Evolutionary conservation across 1,284 basidiomycete species (phyloP).

Genomic region (Fomitiporia mediterranea): DNA sequence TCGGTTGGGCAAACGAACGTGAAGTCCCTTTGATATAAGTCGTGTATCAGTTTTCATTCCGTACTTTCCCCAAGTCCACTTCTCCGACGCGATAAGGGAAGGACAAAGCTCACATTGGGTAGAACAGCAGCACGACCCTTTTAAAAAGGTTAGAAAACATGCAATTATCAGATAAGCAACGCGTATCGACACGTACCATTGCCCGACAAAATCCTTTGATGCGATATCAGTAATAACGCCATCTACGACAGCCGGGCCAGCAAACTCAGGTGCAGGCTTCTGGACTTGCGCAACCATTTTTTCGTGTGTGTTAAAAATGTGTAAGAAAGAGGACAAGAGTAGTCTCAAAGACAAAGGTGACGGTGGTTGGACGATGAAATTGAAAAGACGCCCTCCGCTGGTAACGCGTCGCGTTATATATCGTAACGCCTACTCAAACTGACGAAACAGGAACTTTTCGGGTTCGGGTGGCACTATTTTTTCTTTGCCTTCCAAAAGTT

Average conservation of each 20-base stretch:
- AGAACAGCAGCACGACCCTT: slow-evolving; percentile 78
- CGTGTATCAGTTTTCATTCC: slow-evolving; percentile 5
- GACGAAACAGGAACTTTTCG: too few species aligned
- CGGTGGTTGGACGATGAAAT: too few species aligned
- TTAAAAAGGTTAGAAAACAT: slow-evolving; percentile 23
- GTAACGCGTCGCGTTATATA: slow-evolving; percentile 2
- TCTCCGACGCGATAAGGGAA: slow-evolving; percentile 8
- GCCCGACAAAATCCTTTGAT: slow-evolving; percentile 67
- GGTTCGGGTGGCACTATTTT: background rate
- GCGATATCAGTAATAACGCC: slow-evolving; percentile 75
- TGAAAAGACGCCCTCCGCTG: too few species aligned
- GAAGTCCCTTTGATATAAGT: slow-evolving; percentile 49
- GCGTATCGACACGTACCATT: slow-evolving; percentile 56
- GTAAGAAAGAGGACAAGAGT: background rate
- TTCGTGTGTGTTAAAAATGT: background rate
- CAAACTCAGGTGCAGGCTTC: slow-evolving; percentile 75
- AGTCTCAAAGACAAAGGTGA: background rate
- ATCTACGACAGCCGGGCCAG: slow-evolving; percentile 69
- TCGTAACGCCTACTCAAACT: too few species aligned
- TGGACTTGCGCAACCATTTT: slow-evolving; percentile 69
- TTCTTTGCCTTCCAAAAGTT: background rate
- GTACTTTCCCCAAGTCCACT: background rate
- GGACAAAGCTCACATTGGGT: slow-evolving; percentile 60
- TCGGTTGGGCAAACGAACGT: slow-evolving; percentile 92
- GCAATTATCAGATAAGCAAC: slow-evolving; percentile 8